Evolutionary conservation across 108 stramenopile species (phyloP).

Genomic region (Bacterosira constricta): DNA sequence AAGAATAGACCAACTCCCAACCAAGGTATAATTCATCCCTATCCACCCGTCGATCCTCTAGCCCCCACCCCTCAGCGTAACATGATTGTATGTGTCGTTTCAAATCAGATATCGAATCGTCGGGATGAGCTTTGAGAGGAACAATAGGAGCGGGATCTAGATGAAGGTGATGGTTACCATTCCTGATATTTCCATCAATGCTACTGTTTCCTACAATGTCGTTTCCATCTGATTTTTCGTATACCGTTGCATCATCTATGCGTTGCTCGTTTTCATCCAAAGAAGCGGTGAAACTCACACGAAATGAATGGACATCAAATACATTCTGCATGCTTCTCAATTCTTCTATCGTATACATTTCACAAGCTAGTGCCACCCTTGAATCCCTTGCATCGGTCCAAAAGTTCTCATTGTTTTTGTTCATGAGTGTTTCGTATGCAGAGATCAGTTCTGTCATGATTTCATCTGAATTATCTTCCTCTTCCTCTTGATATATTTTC

Average conservation of each 20-base stretch:
- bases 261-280: neutral
- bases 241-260: neutral
- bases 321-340: constrained; percentile 8
- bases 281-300: neutral
- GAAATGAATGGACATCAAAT: constrained; percentile 33
- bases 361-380: constrained; percentile 40
- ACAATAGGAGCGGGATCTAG: neutral
- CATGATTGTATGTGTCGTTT: constrained; percentile 24
- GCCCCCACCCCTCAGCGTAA: constrained; percentile 15
- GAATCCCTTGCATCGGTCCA: constrained; percentile 13
- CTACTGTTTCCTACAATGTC: too few relatives aligned
- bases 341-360: constrained; percentile 39
- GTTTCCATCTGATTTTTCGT: too few relatives aligned
- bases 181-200: too few relatives aligned
- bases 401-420: constrained; percentile 10
- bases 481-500: neutral
- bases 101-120: constrained; percentile 41
- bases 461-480: neutral
- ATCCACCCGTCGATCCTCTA: constrained; percentile 16
- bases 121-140: constrained; percentile 27
- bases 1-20: constrained; percentile 25
- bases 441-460: constrained; percentile 28
- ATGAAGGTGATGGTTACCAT: too few relatives aligned
- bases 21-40: constrained; percentile 15
- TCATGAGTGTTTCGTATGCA: constrained; percentile 38